phyloP scores from a whole-genome alignment of 352 stramenopile species.

The Pelagophyceae sp. region DNA sequence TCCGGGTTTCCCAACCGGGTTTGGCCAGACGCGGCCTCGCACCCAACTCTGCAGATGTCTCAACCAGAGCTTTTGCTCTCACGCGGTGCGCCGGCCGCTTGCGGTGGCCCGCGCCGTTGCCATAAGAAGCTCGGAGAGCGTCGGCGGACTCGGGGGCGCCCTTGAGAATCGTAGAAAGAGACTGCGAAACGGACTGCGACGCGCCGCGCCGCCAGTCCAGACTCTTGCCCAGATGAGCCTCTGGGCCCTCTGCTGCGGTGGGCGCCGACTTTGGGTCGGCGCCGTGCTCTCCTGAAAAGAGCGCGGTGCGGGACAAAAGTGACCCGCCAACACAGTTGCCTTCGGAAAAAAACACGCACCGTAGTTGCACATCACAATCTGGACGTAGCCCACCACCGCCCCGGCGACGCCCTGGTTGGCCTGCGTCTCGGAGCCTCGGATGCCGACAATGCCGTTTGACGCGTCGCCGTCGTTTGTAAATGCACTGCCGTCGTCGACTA shows the following conservation, averaged over 20 bases:
- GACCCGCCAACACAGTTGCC: too few species aligned
- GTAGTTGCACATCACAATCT: conserved; percentile 76
- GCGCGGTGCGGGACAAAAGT: too few species aligned
- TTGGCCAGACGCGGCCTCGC: too few species aligned
- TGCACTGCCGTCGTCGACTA: conserved; percentile 25
- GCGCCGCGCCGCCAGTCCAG: background rate
- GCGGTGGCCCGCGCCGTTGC: background rate
- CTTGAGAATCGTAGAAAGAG: conserved; percentile 25
- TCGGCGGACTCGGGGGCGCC: conserved; percentile 4
- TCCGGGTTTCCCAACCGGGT: too few species aligned
- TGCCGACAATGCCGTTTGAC: too few species aligned
- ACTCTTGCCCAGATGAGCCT: too few species aligned
- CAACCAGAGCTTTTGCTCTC: conserved; percentile 56
- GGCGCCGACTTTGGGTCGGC: too few species aligned
- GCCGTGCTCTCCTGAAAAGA: background rate
- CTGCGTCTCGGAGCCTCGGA: too few species aligned
- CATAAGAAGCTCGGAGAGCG: conserved; percentile 14
- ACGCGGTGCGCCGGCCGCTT: conserved; percentile 53
- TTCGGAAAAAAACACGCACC: too few species aligned
- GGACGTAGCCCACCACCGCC: conserved; percentile 55
- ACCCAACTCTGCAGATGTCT: conserved; percentile 62
- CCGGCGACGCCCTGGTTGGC: conserved; percentile 22
- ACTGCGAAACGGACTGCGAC: conserved; percentile 20
- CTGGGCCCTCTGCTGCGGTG: too few species aligned
- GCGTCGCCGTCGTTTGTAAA: too few species aligned